Evolutionary conservation across 495 filamentous ascomycete genomes (phyloP).

Genomic region (Penicillium lividum): DNA sequence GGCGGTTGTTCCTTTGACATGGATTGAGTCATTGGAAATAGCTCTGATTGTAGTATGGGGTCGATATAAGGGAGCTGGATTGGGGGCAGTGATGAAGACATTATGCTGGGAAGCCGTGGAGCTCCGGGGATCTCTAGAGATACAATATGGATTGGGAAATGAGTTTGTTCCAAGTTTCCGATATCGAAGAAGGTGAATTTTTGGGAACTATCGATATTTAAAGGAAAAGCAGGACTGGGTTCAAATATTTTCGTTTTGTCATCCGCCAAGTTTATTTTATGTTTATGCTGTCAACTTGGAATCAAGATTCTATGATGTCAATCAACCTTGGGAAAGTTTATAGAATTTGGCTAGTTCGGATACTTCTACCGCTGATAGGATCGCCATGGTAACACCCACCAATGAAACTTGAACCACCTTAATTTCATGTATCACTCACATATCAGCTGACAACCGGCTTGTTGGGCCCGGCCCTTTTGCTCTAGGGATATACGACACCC

Average conservation of each 20-base stretch:
- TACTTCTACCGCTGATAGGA: neutral
- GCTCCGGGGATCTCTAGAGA: neutral
- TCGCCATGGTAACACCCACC: neutral
- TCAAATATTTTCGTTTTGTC: neutral
- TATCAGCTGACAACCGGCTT: neutral
- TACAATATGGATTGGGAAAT: no score
- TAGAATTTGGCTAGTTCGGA: neutral
- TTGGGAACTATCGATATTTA: neutral
- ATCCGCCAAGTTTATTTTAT: neutral
- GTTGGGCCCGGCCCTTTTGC: neutral
- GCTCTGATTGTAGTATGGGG: neutral
- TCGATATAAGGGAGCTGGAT: neutral
- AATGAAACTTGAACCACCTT: neutral
- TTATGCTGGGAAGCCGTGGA: neutral
- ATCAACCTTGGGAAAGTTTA: neutral
- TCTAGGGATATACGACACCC: neutral
- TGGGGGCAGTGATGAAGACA: neutral
- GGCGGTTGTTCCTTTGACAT: neutral
- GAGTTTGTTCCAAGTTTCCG: no score
- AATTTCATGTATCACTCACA: neutral
- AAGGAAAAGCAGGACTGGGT: neutral
- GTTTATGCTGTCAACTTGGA: neutral
- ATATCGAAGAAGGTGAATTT: no score
- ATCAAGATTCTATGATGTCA: conserved; percentile 1
- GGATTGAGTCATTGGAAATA: neutral